These are phyloP conservation scores for Triticum aestivum DNA, from an alignment of 176 grass and related monocot genomes.

Conservation along the genomic window DNA sequence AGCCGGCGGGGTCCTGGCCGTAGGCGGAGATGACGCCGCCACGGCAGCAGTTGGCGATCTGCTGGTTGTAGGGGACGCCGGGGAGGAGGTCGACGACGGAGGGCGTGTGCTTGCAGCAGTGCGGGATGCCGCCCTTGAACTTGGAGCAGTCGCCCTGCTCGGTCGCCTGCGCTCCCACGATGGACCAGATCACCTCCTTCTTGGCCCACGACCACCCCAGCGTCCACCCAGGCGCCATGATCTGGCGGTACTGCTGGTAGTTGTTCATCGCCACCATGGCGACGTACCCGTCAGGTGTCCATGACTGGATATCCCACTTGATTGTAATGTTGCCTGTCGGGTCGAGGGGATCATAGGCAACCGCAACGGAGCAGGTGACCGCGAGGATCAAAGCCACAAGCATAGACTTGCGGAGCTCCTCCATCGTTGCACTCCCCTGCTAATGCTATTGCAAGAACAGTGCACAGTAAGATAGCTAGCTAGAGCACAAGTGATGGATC, in stretches of 20 bases:
- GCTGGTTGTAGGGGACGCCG: slow-evolving; percentile 95
- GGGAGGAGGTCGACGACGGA: slow-evolving; percentile 81
- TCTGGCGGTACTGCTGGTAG: slow-evolving; percentile 89
- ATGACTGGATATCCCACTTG: slow-evolving; percentile 89
- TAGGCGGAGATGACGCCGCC: slow-evolving; percentile 76
- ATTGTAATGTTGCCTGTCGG: slow-evolving; percentile 86
- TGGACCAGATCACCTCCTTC: slow-evolving; percentile 99
- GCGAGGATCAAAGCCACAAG: slow-evolving; percentile 33
- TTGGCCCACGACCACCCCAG: slow-evolving; percentile 86
- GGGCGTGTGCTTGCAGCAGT: slow-evolving; percentile 80
- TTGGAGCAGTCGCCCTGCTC: slow-evolving; percentile 98
- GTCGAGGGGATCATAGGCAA: slow-evolving; percentile 78
- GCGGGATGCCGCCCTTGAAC: slow-evolving; percentile 80
- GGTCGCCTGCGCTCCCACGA: slow-evolving; percentile 79
- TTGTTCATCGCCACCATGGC: slow-evolving; percentile 89
- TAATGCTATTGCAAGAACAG: neutral
- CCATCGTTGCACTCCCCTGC: slow-evolving; percentile 18
- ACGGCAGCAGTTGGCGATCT: slow-evolving; percentile 99
- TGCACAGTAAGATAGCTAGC: neutral
- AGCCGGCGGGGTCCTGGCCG: slow-evolving; percentile 60
- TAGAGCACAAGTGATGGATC: neutral
- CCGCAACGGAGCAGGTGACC: slow-evolving; percentile 47
- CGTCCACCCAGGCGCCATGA: slow-evolving; percentile 75
- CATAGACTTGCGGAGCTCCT: neutral
- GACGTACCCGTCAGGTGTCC: slow-evolving; percentile 95